Conservation (phyloP, 768 basidiomycete species). For the Trichaptum fuscoviolaceum region DNA sequence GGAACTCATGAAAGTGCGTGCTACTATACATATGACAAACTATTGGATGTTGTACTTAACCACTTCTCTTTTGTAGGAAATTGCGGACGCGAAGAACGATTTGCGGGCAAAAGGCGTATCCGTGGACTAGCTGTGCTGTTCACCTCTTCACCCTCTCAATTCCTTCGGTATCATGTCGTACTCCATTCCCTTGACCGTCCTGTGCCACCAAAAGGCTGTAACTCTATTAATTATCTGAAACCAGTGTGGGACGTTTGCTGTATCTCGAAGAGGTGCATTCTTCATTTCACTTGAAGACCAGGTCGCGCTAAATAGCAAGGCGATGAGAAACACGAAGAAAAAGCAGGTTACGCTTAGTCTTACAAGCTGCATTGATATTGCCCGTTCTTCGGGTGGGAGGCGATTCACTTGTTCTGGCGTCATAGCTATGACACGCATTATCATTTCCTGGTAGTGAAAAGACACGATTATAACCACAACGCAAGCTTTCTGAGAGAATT, state of each 20-base stretch:
- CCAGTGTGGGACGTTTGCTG: neutral
- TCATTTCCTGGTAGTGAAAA: conserved; percentile 46
- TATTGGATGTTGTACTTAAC: neutral
- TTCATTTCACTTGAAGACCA: neutral
- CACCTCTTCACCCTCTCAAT: neutral
- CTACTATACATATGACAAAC: neutral
- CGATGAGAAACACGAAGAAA: neutral
- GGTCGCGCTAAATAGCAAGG: neutral
- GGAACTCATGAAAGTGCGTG: conserved; percentile 25
- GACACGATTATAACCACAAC: conserved; percentile 8
- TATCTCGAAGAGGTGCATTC: neutral
- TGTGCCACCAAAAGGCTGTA: neutral
- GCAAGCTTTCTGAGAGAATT: conserved; percentile 16
- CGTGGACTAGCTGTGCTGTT: neutral
- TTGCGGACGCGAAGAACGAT: conserved; percentile 1
- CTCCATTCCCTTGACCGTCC: neutral
- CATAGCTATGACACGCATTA: conserved; percentile 77
- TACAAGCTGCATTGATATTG: conserved; percentile 80
- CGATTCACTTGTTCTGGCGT: conserved; percentile 78
- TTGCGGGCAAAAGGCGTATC: conserved; percentile 1
- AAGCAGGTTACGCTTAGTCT: conserved; percentile 23
- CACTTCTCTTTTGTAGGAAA: neutral
- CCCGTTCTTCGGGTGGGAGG: conserved; percentile 67
- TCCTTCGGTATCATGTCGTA: neutral
- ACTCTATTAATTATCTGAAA: neutral